phyloP scores from a whole-genome alignment of 2,329 filamentous ascomycete species.

The Claviceps monticola region DNA sequence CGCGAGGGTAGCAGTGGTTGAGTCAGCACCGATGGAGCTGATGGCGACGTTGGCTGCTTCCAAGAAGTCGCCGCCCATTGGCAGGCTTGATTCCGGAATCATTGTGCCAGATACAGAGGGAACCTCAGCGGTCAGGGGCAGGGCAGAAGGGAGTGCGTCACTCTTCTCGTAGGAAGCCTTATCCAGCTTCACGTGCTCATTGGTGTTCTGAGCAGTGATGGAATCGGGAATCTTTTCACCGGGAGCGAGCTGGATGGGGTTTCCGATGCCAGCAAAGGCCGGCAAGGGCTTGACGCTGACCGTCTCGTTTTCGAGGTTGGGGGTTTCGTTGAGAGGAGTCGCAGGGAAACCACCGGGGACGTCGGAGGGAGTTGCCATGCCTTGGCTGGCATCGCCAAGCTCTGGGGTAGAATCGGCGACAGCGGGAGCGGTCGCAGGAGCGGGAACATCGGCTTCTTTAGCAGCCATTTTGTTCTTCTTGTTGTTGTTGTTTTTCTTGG shows the following conservation, averaged over 20 bases:
- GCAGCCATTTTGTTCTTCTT: slow-evolving; percentile 14
- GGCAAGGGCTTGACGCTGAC: slow-evolving; percentile 49
- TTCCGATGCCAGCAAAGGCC: slow-evolving; percentile 50
- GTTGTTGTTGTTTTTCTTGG: slow-evolving; percentile 44
- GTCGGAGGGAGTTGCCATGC: slow-evolving; percentile 19
- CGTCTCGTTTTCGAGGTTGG: slow-evolving; percentile 33
- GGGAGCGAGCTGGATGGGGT: slow-evolving; percentile 66
- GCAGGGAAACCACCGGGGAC: slow-evolving; percentile 42
- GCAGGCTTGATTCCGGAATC: slow-evolving; percentile 74
- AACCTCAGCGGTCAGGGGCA: slow-evolving; percentile 24
- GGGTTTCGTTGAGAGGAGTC: slow-evolving; percentile 47
- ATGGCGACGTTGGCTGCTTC: slow-evolving; percentile 27
- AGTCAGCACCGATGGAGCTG: slow-evolving; percentile 36
- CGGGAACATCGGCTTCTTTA: slow-evolving; percentile 4
- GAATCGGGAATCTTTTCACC: slow-evolving; percentile 69
- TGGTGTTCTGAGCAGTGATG: slow-evolving; percentile 52
- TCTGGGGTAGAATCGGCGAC: slow-evolving; percentile 3
- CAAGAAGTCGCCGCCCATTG: slow-evolving; percentile 31
- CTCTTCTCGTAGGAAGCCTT: slow-evolving; percentile 77
- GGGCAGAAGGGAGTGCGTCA: slow-evolving; percentile 43
- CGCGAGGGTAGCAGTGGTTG: slow-evolving; percentile 58
- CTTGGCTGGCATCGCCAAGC: slow-evolving; percentile 7
- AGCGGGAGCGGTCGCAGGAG: not conserved
- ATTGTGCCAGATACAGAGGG: slow-evolving; percentile 46
- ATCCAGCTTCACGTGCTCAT: slow-evolving; percentile 62